phyloP scores from a whole-genome alignment of 2,329 filamentous ascomycete species.

The Aspergillus amoenus region DNA sequence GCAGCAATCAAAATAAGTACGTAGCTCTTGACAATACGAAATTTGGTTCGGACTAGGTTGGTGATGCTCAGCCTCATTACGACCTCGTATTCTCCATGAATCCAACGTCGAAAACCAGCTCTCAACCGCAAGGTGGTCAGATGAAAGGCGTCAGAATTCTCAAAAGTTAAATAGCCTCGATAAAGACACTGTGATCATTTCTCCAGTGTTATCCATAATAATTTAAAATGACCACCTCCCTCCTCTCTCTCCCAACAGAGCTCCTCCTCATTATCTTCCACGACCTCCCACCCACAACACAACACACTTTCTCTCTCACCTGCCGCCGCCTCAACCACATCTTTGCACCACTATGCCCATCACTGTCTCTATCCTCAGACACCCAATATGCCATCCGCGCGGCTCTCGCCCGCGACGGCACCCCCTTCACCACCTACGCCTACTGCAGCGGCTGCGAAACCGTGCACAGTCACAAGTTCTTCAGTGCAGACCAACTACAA shows the following conservation, averaged over 20 bases:
- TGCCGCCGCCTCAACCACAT: neutral
- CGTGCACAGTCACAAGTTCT: neutral
- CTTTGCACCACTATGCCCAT: neutral
- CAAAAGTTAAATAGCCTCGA: neutral
- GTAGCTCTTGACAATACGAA: too few relatives aligned
- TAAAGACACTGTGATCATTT: neutral
- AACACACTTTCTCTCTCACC: conserved; percentile 1
- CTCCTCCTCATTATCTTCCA: conserved; percentile 3
- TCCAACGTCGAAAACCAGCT: neutral
- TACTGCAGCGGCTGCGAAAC: conserved; percentile 5
- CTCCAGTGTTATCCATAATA: neutral
- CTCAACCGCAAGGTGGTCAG: neutral
- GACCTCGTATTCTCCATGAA: neutral
- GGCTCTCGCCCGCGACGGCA: conserved; percentile 5
- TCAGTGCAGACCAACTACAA: neutral
- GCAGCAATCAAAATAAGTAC: too few relatives aligned
- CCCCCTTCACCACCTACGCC: neutral
- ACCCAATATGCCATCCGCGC: neutral
- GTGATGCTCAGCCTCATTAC: neutral
- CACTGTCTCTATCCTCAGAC: neutral
- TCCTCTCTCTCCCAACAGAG: conserved; percentile 3
- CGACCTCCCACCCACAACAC: neutral
- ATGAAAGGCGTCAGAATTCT: neutral
- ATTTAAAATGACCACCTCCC: neutral
- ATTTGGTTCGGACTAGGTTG: neutral